Conservation (phyloP, 73 alveolate species). For the Paramecium sexaurelia region DNA sequence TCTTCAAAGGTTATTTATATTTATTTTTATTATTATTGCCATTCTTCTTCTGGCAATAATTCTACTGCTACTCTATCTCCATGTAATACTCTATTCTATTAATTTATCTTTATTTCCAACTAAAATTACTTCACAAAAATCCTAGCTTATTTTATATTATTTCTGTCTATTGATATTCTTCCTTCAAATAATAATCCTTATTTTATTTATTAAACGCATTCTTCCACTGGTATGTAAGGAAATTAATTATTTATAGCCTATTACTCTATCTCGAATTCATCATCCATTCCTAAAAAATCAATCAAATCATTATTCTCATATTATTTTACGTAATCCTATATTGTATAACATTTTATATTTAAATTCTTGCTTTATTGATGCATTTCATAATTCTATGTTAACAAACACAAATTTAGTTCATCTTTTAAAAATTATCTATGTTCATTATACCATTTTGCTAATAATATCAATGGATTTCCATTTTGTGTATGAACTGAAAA, state of each 20-base stretch:
- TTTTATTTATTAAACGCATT: slow-evolving; percentile 77
- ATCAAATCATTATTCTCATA: slow-evolving; percentile 32
- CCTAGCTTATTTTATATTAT: slow-evolving; percentile 79
- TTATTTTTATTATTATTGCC: slow-evolving; percentile 71
- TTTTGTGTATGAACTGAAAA: neutral
- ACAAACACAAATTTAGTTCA: neutral
- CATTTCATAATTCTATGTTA: slow-evolving; percentile 48
- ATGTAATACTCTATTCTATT: slow-evolving; percentile 96
- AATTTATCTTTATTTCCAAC: slow-evolving; percentile 85
- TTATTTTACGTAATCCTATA: slow-evolving; percentile 47
- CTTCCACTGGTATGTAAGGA: slow-evolving; percentile 72
- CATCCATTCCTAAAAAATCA: slow-evolving; percentile 67
- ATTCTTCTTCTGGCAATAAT: slow-evolving; percentile 82
- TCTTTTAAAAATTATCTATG: neutral
- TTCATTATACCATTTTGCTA: slow-evolving; percentile 34
- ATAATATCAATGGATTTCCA: neutral
- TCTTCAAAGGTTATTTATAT: slow-evolving; percentile 72
- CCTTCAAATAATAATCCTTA: slow-evolving; percentile 93
- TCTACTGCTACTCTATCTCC: slow-evolving; percentile 98
- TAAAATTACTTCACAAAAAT: slow-evolving; percentile 76
- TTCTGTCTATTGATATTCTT: slow-evolving; percentile 81
- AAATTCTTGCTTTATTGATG: slow-evolving; percentile 16
- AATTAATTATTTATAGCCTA: slow-evolving; percentile 48
- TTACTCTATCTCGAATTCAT: slow-evolving; percentile 33
- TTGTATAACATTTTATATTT: slow-evolving; percentile 13